These are phyloP conservation scores for Decorospora gaudefroyi DNA, from an alignment of 2,329 filamentous ascomycete species.

Conservation along the genomic window DNA sequence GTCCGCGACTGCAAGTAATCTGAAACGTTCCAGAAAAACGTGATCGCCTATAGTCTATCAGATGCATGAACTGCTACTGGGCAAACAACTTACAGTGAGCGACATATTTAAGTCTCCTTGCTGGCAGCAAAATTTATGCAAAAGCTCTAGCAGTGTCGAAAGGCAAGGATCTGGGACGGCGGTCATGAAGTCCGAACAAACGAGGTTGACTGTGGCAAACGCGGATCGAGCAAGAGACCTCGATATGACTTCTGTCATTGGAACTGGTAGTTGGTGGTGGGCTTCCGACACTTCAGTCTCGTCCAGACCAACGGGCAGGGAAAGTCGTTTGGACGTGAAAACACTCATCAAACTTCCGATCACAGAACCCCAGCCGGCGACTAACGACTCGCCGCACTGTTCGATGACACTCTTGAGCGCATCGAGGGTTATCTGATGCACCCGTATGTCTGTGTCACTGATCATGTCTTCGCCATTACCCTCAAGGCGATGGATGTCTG, in stretches of 20 bases:
- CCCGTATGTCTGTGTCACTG: constrained; percentile 71
- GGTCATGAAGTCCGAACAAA: constrained; percentile 90
- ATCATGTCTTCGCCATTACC: constrained; percentile 60
- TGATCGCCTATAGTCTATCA: constrained; percentile 68
- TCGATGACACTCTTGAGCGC: constrained; percentile 82
- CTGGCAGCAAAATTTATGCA: constrained; percentile 88
- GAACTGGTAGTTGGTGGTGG: constrained; percentile 2
- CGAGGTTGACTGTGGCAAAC: constrained; percentile 86
- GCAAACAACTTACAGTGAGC: constrained; percentile 67
- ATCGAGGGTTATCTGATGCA: constrained; percentile 79
- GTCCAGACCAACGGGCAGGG: neutral
- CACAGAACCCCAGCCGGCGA: constrained; percentile 81
- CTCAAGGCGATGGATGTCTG: constrained; percentile 58
- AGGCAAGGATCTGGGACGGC: constrained; percentile 70
- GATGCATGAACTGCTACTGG: neutral
- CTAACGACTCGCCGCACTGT: constrained; percentile 80
- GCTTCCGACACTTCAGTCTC: neutral
- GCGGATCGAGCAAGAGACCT: constrained; percentile 79
- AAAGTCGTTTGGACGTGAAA: constrained; percentile 54
- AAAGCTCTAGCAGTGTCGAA: constrained; percentile 81
- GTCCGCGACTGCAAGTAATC: constrained; percentile 71
- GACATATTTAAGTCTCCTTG: constrained; percentile 93
- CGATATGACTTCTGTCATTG: constrained; percentile 60
- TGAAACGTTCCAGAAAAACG: constrained; percentile 94
- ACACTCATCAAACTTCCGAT: constrained; percentile 85